Percentiles rank a stretch among this genome's conserved stretches.
Evolutionary conservation across 768 basidiomycete species (phyloP).

Genomic region (Daedaleopsis sinensis): DNA sequence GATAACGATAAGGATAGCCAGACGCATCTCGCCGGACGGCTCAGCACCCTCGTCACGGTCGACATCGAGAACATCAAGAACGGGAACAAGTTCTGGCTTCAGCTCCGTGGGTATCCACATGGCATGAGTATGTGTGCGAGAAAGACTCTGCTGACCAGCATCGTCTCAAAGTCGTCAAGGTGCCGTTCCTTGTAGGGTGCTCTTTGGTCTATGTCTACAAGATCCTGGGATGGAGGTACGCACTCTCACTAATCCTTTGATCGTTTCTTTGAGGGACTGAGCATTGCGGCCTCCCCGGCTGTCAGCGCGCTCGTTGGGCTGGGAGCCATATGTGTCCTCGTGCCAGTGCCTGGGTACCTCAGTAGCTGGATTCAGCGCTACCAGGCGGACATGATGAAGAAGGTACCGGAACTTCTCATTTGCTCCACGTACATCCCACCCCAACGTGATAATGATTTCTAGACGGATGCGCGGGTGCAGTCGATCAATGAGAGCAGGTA

Average conservation of each 20-base stretch:
- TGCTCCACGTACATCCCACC: too few species aligned
- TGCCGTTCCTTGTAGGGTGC: background rate
- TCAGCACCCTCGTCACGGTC: slow-evolving; percentile 75
- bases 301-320: slow-evolving; percentile 46
- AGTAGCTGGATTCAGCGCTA: slow-evolving; percentile 37
- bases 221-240: slow-evolving; percentile 50
- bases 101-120: background rate
- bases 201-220: slow-evolving; percentile 43
- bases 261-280: too few species aligned
- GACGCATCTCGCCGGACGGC: slow-evolving; percentile 51
- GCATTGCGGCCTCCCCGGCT: background rate
- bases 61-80: slow-evolving; percentile 44
- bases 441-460: background rate
- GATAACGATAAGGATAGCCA: slow-evolving; percentile 45
- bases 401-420: slow-evolving; percentile 23
- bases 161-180: background rate
- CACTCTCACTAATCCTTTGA: too few species aligned
- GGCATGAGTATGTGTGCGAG: background rate
- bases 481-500: slow-evolving; percentile 43
- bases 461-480: slow-evolving; percentile 53
- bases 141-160: background rate
- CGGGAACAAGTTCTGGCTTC: slow-evolving; percentile 24
- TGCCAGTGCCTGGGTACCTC: slow-evolving; percentile 47
- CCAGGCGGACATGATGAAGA: slow-evolving; percentile 45
- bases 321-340: slow-evolving; percentile 39